Percentiles rank a stretch among this genome's conserved stretches.
Evolutionary conservation across 495 filamentous ascomycete genomes (phyloP).

Genomic region (Extremus antarcticus): DNA sequence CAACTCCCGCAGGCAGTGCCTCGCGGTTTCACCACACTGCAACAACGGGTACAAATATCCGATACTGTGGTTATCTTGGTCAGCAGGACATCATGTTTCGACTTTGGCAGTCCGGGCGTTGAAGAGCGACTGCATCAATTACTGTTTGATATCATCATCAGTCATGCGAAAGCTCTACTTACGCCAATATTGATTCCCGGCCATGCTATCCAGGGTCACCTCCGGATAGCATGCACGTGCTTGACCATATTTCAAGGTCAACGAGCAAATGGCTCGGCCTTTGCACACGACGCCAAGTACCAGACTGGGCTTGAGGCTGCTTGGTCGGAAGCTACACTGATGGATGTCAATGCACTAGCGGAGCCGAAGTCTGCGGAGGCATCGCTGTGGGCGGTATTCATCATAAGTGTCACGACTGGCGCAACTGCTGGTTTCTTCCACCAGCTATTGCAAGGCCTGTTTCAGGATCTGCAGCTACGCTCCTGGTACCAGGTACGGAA

Average conservation of each 20-base stretch:
- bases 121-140: slow-evolving; percentile 18
- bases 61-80: slow-evolving; percentile 8
- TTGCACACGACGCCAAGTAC: slow-evolving; percentile 15
- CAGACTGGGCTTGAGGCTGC: slow-evolving; percentile 16
- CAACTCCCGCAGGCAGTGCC: slow-evolving; percentile 15
- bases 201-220: slow-evolving; percentile 15
- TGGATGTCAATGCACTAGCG: slow-evolving; percentile 11
- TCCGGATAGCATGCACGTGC: slow-evolving; percentile 17
- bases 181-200: neutral
- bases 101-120: slow-evolving; percentile 16
- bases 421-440: slow-evolving; percentile 13
- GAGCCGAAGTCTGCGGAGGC: slow-evolving; percentile 19
- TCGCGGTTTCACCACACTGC: slow-evolving; percentile 13
- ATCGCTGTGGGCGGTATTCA: slow-evolving; percentile 19
- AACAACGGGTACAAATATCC: slow-evolving; percentile 11
- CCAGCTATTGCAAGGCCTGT: slow-evolving; percentile 4
- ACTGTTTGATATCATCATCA: slow-evolving; percentile 14
- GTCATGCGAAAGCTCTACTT: slow-evolving; percentile 1
- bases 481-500: slow-evolving; percentile 18
- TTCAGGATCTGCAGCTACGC: slow-evolving; percentile 11
- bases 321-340: slow-evolving; percentile 16
- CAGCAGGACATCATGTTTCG: slow-evolving; percentile 17
- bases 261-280: slow-evolving; percentile 14
- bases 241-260: slow-evolving; percentile 20
- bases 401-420: slow-evolving; percentile 18